A percentile compares a stretch with the other conserved stretches of the same genome.
These are phyloP conservation scores for Clavulina sp. DNA, from an alignment of 768 basidiomycete species.

Conservation along the genomic window DNA sequence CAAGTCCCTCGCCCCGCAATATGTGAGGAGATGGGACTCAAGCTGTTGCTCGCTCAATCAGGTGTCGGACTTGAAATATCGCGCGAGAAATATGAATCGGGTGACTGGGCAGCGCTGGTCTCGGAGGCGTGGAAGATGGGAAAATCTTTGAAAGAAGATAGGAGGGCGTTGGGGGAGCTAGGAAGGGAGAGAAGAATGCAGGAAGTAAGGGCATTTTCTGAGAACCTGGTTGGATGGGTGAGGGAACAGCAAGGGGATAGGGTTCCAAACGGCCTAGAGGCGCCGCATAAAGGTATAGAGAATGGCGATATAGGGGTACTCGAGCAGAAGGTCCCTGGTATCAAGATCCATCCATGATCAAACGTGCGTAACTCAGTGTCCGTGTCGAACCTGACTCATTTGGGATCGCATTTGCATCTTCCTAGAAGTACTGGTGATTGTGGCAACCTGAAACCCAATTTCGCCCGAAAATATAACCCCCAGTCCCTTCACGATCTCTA, in stretches of 20 bases:
- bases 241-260: background rate
- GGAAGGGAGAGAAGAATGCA: constrained; percentile 23
- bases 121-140: constrained; percentile 41
- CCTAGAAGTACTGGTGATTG: no score
- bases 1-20: constrained; percentile 62
- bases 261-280: no score
- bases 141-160: constrained; percentile 24
- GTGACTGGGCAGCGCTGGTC: constrained; percentile 48
- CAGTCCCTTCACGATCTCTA: no score
- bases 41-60: constrained; percentile 39
- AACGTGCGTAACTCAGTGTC: no score
- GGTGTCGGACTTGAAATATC: constrained; percentile 56
- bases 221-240: background rate
- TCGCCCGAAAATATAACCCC: no score
- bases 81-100: constrained; percentile 47
- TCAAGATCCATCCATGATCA: no score
- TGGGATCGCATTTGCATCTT: no score
- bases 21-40: constrained; percentile 63
- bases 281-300: no score
- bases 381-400: no score
- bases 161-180: constrained; percentile 25
- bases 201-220: background rate
- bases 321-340: no score
- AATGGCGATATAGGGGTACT: no score
- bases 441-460: no score